A percentile compares a stretch with the other conserved stretches of the same genome.
phyloP scores from a whole-genome alignment of 164 flowering plant species.

The Amborella trichopoda region DNA sequence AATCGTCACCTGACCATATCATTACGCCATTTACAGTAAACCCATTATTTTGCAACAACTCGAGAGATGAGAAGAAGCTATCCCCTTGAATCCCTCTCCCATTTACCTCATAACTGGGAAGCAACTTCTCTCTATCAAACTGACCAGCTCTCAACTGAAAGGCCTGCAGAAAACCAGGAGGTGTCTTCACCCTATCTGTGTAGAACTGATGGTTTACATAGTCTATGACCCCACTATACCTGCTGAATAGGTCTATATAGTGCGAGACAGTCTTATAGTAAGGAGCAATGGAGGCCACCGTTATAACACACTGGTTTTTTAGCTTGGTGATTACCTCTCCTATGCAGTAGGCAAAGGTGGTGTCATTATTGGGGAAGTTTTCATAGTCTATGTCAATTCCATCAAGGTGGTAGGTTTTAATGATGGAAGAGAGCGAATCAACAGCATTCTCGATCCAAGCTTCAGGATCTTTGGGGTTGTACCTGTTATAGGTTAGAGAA shows the following conservation, averaged over 20 bases:
- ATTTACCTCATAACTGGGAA: conserved; percentile 47
- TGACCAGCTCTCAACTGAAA: conserved; percentile 22
- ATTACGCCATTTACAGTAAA: conserved; percentile 47
- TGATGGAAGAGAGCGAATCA: conserved; percentile 28
- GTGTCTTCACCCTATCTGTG: conserved; percentile 34
- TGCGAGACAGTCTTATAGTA: conserved; percentile 23
- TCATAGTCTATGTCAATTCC: conserved; percentile 64
- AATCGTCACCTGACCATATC: conserved; percentile 65
- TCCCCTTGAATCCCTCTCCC: conserved; percentile 80
- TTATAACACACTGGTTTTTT: conserved; percentile 41
- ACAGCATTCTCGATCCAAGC: conserved; percentile 49
- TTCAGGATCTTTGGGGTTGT: conserved; percentile 19
- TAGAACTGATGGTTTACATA: conserved; percentile 57
- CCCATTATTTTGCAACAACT: conserved; percentile 29
- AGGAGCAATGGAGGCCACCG: conserved; percentile 56
- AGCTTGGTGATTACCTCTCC: conserved; percentile 43
- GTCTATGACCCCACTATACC: conserved; percentile 37
- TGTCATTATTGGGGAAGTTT: conserved; percentile 25
- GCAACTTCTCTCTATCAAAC: conserved; percentile 21
- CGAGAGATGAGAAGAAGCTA: conserved; percentile 41
- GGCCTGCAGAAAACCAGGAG: conserved; percentile 24
- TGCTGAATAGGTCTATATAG: conserved; percentile 27
- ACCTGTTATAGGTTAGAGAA: too few species aligned
- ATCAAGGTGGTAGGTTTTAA: conserved; percentile 36
- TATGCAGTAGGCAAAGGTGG: conserved; percentile 43